phyloP scores from a whole-genome alignment of 805 yeast genomes.

The Zygosaccharomyces rouxii region DNA sequence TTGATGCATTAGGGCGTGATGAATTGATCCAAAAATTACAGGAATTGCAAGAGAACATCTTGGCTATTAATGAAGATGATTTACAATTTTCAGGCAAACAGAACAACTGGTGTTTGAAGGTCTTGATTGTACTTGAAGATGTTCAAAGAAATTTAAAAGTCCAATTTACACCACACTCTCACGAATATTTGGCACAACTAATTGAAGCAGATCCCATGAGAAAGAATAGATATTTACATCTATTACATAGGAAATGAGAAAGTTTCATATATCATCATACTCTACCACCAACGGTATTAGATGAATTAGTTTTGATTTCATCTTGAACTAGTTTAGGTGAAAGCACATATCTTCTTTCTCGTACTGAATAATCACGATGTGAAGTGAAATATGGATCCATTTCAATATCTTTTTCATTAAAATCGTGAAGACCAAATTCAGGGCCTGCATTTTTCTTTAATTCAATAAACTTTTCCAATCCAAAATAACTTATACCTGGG shows the following conservation, averaged over 20 bases:
- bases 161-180: conserved; percentile 32
- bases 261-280: background rate
- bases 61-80: conserved; percentile 70
- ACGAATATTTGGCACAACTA: conserved; percentile 39
- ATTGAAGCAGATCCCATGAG: conserved; percentile 61
- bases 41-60: conserved; percentile 45
- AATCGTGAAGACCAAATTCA: conserved; percentile 31
- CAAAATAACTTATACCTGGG: conserved; percentile 16
- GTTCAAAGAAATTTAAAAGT: conserved; percentile 28
- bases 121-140: conserved; percentile 45
- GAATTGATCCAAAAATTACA: conserved; percentile 40
- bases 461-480: conserved; percentile 37
- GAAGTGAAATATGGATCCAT: conserved; percentile 45
- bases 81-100: conserved; percentile 58
- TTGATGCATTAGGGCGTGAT: conserved; percentile 21
- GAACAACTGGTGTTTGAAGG: conserved; percentile 73
- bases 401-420: conserved; percentile 31
- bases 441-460: conserved; percentile 45
- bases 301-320: conserved; percentile 11
- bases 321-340: conserved; percentile 17
- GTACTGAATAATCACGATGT: conserved; percentile 35
- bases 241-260: conserved; percentile 14
- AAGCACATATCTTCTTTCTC: conserved; percentile 52
- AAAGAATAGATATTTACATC: conserved; percentile 51
- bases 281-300: background rate